Evolutionary conservation across 1,139 yeast species (phyloP).

Genomic region (Hanseniaspora uvarum): DNA sequence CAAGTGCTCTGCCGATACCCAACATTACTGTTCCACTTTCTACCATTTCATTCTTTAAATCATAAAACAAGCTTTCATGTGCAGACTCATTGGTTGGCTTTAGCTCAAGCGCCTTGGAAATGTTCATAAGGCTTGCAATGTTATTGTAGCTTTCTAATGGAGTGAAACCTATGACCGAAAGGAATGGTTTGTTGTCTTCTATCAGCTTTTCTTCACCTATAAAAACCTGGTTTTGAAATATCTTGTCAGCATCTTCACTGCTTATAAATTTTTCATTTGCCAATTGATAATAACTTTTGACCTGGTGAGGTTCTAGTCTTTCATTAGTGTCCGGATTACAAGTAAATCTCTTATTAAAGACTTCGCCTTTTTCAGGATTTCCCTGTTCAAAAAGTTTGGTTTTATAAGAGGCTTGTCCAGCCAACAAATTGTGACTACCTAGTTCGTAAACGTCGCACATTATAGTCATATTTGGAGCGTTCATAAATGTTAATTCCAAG

Average conservation of each 20-base stretch:
- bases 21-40: background rate
- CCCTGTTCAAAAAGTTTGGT: background rate
- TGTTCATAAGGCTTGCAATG: background rate
- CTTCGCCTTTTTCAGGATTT: slow-evolving; percentile 3
- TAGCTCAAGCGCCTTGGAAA: slow-evolving; percentile 3
- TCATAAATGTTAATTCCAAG: background rate
- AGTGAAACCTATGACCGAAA: background rate
- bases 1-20: background rate
- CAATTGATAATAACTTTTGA: background rate
- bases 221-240: background rate
- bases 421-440: background rate
- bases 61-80: background rate
- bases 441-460: slow-evolving; percentile 7
- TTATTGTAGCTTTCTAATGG: background rate
- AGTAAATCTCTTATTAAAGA: background rate
- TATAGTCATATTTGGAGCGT: background rate
- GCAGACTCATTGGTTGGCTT: background rate
- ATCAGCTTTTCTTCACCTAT: background rate
- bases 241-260: background rate
- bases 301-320: background rate
- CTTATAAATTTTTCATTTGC: background rate
- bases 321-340: background rate
- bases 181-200: background rate
- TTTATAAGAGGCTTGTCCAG: background rate
- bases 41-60: background rate